Conservation (phyloP, 208 protist genomes). For the Leishmania arabica region DNA sequence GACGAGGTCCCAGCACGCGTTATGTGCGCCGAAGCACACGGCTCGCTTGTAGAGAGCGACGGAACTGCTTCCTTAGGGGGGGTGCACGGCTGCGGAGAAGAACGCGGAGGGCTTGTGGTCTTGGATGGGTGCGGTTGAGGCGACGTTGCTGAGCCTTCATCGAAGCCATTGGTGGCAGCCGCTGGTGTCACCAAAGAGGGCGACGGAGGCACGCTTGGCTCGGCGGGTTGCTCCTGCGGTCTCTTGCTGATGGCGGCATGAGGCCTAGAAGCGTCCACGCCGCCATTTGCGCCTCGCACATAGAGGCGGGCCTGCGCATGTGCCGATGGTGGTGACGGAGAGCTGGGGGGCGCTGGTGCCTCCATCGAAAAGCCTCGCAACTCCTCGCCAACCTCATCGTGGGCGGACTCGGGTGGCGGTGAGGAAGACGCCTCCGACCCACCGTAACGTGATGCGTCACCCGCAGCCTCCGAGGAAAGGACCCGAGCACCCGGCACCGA, state of each 20-base stretch:
- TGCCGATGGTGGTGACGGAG: constrained; percentile 27
- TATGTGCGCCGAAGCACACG: background rate
- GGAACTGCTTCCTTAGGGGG: background rate
- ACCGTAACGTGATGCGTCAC: background rate
- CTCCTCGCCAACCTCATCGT: background rate
- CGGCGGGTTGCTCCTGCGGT: background rate
- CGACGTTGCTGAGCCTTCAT: background rate
- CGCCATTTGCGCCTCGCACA: too few species aligned
- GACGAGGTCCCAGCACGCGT: background rate
- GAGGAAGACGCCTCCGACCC: background rate
- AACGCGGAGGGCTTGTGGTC: background rate
- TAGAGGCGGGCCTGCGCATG: background rate
- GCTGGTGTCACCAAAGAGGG: background rate
- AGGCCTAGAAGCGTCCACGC: background rate
- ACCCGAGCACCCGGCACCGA: background rate
- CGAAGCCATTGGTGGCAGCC: background rate
- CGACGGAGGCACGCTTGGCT: background rate
- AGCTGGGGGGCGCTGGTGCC: constrained; percentile 21
- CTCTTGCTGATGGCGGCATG: background rate
- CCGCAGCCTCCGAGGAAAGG: background rate
- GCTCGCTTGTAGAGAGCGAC: background rate
- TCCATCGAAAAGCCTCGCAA: constrained; percentile 12
- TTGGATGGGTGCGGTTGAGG: background rate
- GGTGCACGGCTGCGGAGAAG: background rate
- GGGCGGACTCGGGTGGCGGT: background rate